These are phyloP conservation scores for Cladosporium sp. DNA, from an alignment of 2,329 filamentous ascomycete species.

Conservation along the genomic window DNA sequence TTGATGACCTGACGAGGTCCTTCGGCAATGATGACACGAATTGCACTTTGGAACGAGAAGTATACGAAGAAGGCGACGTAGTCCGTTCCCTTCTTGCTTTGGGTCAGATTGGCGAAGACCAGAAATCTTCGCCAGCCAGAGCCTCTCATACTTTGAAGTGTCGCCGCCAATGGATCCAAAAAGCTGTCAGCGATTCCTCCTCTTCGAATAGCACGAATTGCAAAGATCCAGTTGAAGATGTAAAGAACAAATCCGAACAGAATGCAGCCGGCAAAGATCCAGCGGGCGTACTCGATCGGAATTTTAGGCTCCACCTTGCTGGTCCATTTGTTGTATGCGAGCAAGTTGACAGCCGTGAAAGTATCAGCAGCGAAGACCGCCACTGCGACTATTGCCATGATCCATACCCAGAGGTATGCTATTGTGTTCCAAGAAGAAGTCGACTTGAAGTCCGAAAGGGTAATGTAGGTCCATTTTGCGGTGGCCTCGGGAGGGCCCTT, in stretches of 20 bases:
- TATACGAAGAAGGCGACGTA: conserved; percentile 90
- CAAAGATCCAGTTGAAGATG: conserved; percentile 72
- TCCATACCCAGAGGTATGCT: conserved; percentile 81
- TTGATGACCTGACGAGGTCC: conserved; percentile 91
- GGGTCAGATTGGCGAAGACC: conserved; percentile 88
- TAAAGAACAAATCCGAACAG: conserved; percentile 84
- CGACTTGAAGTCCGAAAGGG: conserved; percentile 73
- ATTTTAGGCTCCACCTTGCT: conserved; percentile 76
- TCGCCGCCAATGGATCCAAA: conserved; percentile 79
- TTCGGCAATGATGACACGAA: conserved; percentile 84
- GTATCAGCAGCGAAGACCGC: conserved; percentile 86
- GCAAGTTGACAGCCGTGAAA: conserved; percentile 87
- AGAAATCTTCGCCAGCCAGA: conserved; percentile 84
- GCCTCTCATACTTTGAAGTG: conserved; percentile 76
- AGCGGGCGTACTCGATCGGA: conserved; percentile 74
- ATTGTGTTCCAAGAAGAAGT: conserved; percentile 71
- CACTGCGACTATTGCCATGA: conserved; percentile 72
- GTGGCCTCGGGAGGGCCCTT: conserved; percentile 40
- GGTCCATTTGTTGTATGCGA: conserved; percentile 86
- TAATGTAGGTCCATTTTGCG: conserved; percentile 82
- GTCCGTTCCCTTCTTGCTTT: conserved; percentile 84
- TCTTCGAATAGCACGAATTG: conserved; percentile 73
- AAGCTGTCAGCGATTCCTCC: conserved; percentile 89
- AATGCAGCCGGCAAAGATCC: conserved; percentile 93
- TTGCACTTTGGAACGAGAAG: conserved; percentile 78